Conservation (phyloP, 192 early-diverging fungal genomes). For the Podila verticillata region DNA sequence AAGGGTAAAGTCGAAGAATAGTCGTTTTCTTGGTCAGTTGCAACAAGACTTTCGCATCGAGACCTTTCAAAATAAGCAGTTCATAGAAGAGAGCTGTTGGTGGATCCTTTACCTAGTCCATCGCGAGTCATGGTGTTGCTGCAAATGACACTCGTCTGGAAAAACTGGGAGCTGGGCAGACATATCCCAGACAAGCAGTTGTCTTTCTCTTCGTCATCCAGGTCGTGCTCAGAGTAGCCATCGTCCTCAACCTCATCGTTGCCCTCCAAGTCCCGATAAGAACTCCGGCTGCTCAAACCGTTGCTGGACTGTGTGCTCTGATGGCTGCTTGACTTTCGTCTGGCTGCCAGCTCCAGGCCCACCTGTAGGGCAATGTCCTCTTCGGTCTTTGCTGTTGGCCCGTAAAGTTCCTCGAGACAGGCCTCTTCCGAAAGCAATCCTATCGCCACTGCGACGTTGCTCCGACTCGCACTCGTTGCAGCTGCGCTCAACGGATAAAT, state of each 20-base stretch:
- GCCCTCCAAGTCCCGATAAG: not conserved
- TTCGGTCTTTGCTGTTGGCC: too few relatives aligned
- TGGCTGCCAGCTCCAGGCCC: too few relatives aligned
- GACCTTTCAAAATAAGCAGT: not conserved
- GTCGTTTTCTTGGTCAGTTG: not conserved
- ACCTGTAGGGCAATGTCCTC: too few relatives aligned
- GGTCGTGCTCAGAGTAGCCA: not conserved
- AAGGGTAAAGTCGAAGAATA: not conserved
- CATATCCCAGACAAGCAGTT: constrained; percentile 34
- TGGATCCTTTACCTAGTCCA: constrained; percentile 34
- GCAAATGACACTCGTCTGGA: constrained; percentile 42
- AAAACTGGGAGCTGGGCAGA: constrained; percentile 25
- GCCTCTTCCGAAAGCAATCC: too few relatives aligned
- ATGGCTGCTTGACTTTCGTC: too few relatives aligned
- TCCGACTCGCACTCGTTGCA: too few relatives aligned
- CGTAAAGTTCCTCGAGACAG: too few relatives aligned
- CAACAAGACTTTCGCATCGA: not conserved
- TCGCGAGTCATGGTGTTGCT: constrained; percentile 50
- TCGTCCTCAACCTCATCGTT: constrained; percentile 4
- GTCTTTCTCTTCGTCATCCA: constrained; percentile 20
- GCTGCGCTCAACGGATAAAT: too few relatives aligned
- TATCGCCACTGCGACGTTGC: too few relatives aligned
- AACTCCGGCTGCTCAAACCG: not conserved
- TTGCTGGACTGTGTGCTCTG: not conserved
- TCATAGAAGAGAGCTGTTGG: not conserved